Conservation (phyloP, 2,329 filamentous ascomycete species). For the Dichotomopilus funicola region DNA sequence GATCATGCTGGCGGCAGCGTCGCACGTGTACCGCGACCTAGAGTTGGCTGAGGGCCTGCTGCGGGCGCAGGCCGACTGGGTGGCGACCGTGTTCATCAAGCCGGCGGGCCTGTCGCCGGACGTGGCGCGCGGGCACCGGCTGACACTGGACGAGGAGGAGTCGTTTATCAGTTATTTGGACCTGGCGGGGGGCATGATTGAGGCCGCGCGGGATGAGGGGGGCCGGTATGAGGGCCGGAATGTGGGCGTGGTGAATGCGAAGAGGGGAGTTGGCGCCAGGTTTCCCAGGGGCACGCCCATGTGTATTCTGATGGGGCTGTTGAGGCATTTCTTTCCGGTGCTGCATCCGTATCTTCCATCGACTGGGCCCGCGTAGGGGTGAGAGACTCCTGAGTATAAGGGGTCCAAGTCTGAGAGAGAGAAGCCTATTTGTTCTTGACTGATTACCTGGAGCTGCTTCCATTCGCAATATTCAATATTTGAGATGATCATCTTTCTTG, state of each 20-base stretch:
- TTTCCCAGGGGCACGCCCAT: background rate
- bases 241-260: conserved; percentile 24
- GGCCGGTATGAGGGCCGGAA: background rate
- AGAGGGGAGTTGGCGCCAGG: conserved; percentile 24
- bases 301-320: background rate
- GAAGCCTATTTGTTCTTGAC: no score
- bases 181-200: conserved; percentile 1
- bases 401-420: no score
- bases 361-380: no score
- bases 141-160: conserved; percentile 27
- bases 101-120: conserved; percentile 35
- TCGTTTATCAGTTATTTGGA: background rate
- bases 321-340: background rate
- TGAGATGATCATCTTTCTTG: no score
- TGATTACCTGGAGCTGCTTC: no score
- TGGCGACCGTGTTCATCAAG: conserved; percentile 36
- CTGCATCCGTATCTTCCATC: background rate
- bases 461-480: no score
- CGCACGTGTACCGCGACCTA: conserved; percentile 36
- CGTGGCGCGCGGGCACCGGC: conserved; percentile 33
- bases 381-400: no score
- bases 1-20: conserved; percentile 29
- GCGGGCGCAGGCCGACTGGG: conserved; percentile 32
- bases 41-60: conserved; percentile 31
- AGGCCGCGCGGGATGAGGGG: background rate